Conservation (phyloP, 345 rosid genomes). For the Eucalyptus leucophloia region DNA sequence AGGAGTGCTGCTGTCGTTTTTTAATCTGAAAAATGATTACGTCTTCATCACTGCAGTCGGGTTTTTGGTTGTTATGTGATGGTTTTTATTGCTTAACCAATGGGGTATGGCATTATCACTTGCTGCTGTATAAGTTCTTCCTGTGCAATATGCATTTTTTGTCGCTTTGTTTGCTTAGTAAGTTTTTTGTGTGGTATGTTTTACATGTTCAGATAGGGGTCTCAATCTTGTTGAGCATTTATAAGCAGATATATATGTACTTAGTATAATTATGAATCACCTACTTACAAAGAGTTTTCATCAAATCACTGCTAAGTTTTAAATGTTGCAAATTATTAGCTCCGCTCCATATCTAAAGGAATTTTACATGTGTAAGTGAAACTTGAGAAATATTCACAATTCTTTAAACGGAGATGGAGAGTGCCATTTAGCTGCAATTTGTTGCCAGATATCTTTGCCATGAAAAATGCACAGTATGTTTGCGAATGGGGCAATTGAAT, state of each 20-base stretch:
- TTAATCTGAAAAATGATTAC: neutral
- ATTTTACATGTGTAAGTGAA: neutral
- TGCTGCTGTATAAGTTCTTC: neutral
- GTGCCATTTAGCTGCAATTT: neutral
- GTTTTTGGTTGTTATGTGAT: neutral
- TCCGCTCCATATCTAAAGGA: neutral
- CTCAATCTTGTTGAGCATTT: neutral
- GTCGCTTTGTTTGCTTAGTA: neutral
- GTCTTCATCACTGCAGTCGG: neutral
- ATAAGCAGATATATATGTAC: neutral
- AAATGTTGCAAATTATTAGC: neutral
- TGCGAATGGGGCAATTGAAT: neutral
- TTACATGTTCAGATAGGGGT: neutral
- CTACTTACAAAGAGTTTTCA: neutral
- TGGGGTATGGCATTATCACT: neutral
- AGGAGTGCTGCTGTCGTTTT: neutral
- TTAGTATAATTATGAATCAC: neutral
- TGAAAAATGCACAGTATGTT: neutral
- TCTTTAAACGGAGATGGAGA: neutral
- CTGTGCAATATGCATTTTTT: neutral
- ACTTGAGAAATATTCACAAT: neutral
- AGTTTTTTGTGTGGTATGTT: neutral
- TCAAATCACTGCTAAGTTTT: neutral
- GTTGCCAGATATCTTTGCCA: neutral
- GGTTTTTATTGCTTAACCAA: neutral